Percentiles rank a stretch among this genome's conserved stretches.
phyloP scores from a whole-genome alignment of 2,329 filamentous ascomycete species.

The Penicillium griseofulvum region DNA sequence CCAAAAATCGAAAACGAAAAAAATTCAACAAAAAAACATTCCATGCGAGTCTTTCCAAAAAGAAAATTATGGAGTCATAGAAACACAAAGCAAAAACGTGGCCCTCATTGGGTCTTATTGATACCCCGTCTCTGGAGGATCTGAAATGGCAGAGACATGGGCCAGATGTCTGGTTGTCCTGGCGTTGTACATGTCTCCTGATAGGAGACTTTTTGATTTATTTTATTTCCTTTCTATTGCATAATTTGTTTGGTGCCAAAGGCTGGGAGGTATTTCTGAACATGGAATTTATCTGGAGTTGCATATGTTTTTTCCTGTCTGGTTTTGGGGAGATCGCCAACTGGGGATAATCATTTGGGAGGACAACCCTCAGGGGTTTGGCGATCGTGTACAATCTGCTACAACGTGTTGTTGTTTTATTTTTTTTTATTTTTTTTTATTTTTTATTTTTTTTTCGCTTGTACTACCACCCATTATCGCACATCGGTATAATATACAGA shows the following conservation, averaged over 20 bases:
- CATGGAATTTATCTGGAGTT: conserved; percentile 19
- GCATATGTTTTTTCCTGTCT: conserved; percentile 17
- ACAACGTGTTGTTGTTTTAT: conserved; percentile 22
- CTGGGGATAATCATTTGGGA: conserved; percentile 20
- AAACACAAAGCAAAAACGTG: background rate
- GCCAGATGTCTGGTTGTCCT: conserved; percentile 8
- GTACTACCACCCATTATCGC: conserved; percentile 21
- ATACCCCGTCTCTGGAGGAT: conserved; percentile 25
- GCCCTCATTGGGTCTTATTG: conserved; percentile 10
- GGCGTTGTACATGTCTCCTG: conserved; percentile 27
- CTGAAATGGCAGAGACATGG: conserved; percentile 17
- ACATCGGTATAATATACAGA: conserved; percentile 21
- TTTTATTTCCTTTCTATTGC: conserved; percentile 20
- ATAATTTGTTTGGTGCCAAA: conserved; percentile 26
- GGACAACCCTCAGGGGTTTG: conserved; percentile 2
- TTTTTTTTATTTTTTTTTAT: conserved; percentile 1
- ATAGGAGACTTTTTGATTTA: conserved; percentile 19
- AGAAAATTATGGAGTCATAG: conserved; percentile 6
- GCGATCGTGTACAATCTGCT: conserved; percentile 25
- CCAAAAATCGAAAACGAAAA: background rate
- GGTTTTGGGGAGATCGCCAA: conserved; percentile 10
- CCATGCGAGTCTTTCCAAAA: background rate
- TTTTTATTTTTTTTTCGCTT: conserved; percentile 2
- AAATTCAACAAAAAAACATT: conserved; percentile 6
- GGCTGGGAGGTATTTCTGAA: conserved; percentile 29